Percentiles rank a stretch among this genome's conserved stretches.
These are phyloP conservation scores for Kalmusia sp. DNA, from an alignment of 2,329 filamentous ascomycete genomes.

Conservation along the genomic window DNA sequence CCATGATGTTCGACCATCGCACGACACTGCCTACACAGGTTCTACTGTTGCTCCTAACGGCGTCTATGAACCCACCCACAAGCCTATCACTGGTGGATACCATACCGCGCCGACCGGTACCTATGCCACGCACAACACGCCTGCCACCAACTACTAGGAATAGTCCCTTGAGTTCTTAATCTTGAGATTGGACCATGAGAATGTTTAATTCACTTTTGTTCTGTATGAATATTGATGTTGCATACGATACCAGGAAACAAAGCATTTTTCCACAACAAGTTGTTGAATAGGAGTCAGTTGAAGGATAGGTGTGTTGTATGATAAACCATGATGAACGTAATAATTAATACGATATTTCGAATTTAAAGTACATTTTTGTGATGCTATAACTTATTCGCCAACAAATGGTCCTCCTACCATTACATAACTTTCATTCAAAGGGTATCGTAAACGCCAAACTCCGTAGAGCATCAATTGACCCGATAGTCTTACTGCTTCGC, in stretches of 20 bases:
- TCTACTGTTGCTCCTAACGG: conserved; percentile 53
- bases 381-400: too few species aligned
- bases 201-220: conserved; percentile 4
- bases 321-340: conserved; percentile 20
- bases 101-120: conserved; percentile 55
- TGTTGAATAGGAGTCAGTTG: conserved; percentile 10
- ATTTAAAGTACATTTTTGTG: background rate
- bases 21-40: conserved; percentile 60
- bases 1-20: conserved; percentile 51
- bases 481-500: conserved; percentile 11
- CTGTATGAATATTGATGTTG: conserved; percentile 18
- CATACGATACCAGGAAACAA: conserved; percentile 33
- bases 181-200: background rate
- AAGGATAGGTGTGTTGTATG: conserved; percentile 2
- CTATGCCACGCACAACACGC: conserved; percentile 32
- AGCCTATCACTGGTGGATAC: conserved; percentile 50
- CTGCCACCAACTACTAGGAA: conserved; percentile 37
- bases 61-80: conserved; percentile 42
- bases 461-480: too few species aligned
- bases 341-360: conserved; percentile 14
- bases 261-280: conserved; percentile 17
- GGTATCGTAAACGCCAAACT: background rate
- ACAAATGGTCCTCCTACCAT: too few species aligned
- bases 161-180: background rate
- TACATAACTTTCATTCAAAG: background rate